Evolutionary conservation across 164 flowering plant species (phyloP), one percentile per base, ranked within the genome.

Genomic region (Annona squamosa): DNA sequence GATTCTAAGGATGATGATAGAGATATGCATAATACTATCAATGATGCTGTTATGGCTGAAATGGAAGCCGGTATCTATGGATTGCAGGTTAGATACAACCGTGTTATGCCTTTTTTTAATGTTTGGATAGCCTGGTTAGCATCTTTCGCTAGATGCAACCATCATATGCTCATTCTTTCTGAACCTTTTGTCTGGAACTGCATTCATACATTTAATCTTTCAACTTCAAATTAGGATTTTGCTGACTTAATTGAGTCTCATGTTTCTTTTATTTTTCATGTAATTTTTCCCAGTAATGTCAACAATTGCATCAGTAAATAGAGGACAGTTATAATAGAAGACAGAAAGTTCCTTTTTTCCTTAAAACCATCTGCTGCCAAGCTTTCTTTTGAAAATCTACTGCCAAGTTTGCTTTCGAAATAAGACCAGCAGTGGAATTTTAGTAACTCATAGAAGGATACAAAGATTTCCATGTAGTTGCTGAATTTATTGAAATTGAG

Each of bases 51-150:
- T 6, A 83, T 87, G 59, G 88, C 84, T 76, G 94, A 91, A 79
- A 85, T 86, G n/a, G 97, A 91, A 83, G 97, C 92, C 0, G 88
- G 86, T 70, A 80, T 87, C 68, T 85, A 90, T 76, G 91, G 92
- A 63, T 84, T 91, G 85, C 97, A 91, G 97, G 97, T 89, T 63
- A 16, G 59, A 17, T 63, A 44, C 75, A 72, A 2, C 48, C 46
- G 45, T 57, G 46, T 52, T 70, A 44, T 26, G 42, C 3, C 43
- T 65, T 16, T 4, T 65, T 65, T 12, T 43, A 46, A 42, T 42
- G 4, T 43, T 16, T 4, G 16, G 43, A 41, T 65, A 63, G 13
- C 59, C 13, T 52, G 59, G 59, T 16, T 52, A 52, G 13, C 59
- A 52, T 52, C 13, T 52, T 52, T 52, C 13, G 9, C 13, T 52